Evolutionary conservation across 306 rosid species (phyloP).

Genomic region (Cucurbita maxima): DNA sequence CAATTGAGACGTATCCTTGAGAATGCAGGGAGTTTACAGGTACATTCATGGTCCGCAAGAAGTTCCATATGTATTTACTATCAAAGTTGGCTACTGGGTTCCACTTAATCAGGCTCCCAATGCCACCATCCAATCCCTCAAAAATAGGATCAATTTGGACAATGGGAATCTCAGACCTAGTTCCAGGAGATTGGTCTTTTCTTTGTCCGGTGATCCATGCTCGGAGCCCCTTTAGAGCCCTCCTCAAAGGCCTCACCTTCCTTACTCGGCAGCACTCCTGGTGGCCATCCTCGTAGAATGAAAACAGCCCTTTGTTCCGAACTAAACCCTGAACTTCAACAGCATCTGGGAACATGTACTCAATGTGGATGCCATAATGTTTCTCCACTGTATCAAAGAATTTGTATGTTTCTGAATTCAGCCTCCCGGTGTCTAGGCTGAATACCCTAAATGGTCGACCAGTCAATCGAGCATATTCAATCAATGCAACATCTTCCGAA

Average conservation of each 20-base stretch:
- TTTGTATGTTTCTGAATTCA: constrained; percentile 82
- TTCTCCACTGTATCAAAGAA: constrained; percentile 70
- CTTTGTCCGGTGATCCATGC: constrained; percentile 97
- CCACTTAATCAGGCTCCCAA: constrained; percentile 88
- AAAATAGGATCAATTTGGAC: constrained; percentile 82
- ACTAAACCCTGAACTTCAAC: constrained; percentile 94
- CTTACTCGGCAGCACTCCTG: constrained; percentile 96
- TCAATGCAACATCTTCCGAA: constrained; percentile 89
- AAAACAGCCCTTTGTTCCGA: constrained; percentile 74
- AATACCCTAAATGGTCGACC: constrained; percentile 82
- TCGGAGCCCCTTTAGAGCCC: constrained; percentile 79
- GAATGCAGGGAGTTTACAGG: constrained; percentile 85
- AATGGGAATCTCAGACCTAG: constrained; percentile 70
- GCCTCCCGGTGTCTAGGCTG: constrained; percentile 85
- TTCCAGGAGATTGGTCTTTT: constrained; percentile 87
- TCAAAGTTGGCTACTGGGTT: constrained; percentile 76
- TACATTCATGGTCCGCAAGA: constrained; percentile 64
- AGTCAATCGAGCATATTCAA: constrained; percentile 86
- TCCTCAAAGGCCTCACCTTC: constrained; percentile 80
- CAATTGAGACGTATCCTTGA: constrained; percentile 66
- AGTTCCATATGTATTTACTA: constrained; percentile 60
- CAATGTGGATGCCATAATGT: constrained; percentile 73
- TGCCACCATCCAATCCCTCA: constrained; percentile 77
- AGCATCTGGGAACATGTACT: constrained; percentile 88
- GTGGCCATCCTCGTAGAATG: constrained; percentile 97